Evolutionary conservation across 768 basidiomycete genomes (phyloP), one percentile per base, ranked within the genome.

Genomic region (Pulveroboletus sp.): DNA sequence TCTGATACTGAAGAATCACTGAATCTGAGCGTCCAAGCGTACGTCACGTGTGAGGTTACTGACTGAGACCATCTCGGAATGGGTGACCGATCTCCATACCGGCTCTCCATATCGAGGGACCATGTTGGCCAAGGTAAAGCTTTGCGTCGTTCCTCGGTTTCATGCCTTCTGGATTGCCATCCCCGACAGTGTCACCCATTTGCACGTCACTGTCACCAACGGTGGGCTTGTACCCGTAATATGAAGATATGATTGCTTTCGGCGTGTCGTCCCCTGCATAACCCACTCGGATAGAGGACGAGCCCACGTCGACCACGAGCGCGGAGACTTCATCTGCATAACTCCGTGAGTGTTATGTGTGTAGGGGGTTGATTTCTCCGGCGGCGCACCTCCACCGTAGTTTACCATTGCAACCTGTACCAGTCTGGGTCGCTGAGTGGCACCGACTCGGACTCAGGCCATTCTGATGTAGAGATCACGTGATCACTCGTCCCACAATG

Each of bases 251-350:
- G 52, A 97, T 84, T 16, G 90, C 87, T 69, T 92, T 91, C 16
- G 97, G 97, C 11, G 88, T 81, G 62, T 98, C 97, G 69, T 98
- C 95, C 39, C 97, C 97, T 11, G 97, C 95, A 68, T 98, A 97
- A 45, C 97, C 97, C 11, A 93, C 92, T 64, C 97, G 85, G 45
- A 94, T 72, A 9, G 92, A 87, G 21, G 88, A 87, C 11, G 89
- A 76, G 24, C 97, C 97, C 64, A 98, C 87, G 73, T 99, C 97
- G 32, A 99, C 73, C 20, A 98, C 97, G 44, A 98, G 74, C 25
- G 95, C 97, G 31, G 93, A 88, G n/a, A 98, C 93, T 73, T 97
- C 94, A 65, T 97, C 94, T 97, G 51, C 12, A 21, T 4, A 31
- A n/a, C 40, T 41, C 36, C 10, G 32, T 51, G 29, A 48, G 49